Percentiles rank a stretch among this genome's conserved stretches.
Evolutionary conservation across 768 basidiomycete species (phyloP).

Genomic region (Aureoboletus auriporus): DNA sequence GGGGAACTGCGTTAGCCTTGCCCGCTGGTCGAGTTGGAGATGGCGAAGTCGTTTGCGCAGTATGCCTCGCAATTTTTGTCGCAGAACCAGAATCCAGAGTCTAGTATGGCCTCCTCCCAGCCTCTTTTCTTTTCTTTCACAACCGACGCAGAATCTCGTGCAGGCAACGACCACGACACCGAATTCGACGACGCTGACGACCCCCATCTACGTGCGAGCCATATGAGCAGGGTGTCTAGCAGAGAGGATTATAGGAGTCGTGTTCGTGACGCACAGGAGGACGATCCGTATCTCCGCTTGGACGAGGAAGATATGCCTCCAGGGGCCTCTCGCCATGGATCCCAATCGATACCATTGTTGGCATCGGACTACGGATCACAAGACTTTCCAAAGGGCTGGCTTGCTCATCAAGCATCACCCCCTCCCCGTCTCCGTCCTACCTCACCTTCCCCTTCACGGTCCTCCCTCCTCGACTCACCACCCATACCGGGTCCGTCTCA

Average conservation of each 20-base stretch:
- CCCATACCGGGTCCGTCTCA: conserved; percentile 35
- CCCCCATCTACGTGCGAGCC: conserved; percentile 55
- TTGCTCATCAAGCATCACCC: conserved; percentile 72
- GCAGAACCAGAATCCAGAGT: conserved; percentile 49
- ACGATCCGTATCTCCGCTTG: conserved; percentile 74
- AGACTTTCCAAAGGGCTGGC: conserved; percentile 52
- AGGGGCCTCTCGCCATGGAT: conserved; percentile 33
- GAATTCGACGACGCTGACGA: conserved; percentile 74
- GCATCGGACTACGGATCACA: conserved; percentile 36
- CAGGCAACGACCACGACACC: conserved; percentile 42
- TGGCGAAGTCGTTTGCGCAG: conserved; percentile 72
- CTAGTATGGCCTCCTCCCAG: conserved; percentile 58
- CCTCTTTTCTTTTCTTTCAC: conserved; percentile 89
- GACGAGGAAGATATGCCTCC: conserved; percentile 59
- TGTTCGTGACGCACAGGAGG: conserved; percentile 46
- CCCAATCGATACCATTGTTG: conserved; percentile 36
- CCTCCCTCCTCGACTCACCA: conserved; percentile 28
- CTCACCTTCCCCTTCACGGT: conserved; percentile 35
- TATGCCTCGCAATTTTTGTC: conserved; percentile 82
- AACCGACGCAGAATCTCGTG: conserved; percentile 62
- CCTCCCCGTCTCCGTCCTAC: conserved; percentile 42
- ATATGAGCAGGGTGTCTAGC: conserved; percentile 31
- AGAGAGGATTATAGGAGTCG: conserved; percentile 27
- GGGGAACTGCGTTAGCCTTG: conserved; percentile 1
- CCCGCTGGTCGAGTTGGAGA: conserved; percentile 25